Evolutionary conservation across 2,329 filamentous ascomycete species (phyloP).

Genomic region (Aspergillus nomiae): DNA sequence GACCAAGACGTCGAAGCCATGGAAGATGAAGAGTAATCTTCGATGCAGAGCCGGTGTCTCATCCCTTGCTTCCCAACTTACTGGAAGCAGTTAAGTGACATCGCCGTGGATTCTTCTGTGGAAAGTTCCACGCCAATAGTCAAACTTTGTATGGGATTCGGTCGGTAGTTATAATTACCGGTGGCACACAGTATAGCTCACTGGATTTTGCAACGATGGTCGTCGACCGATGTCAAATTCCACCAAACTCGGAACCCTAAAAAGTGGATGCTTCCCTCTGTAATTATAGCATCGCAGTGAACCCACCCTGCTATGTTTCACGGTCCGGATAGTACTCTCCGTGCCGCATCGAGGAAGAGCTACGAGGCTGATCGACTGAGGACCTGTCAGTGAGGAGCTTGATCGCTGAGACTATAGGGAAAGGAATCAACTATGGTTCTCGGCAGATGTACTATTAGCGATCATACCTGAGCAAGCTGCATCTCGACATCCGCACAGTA

Average conservation of each 20-base stretch:
- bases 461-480: not conserved
- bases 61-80: not conserved
- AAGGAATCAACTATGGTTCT: not conserved
- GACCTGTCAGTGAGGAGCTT: not conserved
- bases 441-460: not conserved
- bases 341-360: not conserved
- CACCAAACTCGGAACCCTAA: not conserved
- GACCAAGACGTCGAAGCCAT: not conserved
- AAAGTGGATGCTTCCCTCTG: not conserved
- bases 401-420: not conserved
- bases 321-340: not conserved
- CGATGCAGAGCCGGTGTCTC: not conserved
- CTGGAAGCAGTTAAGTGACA: not conserved
- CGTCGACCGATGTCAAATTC: not conserved
- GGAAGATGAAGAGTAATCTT: not conserved
- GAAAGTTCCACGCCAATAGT: slow-evolving; percentile 3
- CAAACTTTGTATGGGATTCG: not conserved
- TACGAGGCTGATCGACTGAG: not conserved
- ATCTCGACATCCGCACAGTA: not conserved
- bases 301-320: not conserved
- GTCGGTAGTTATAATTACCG: not conserved
- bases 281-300: not conserved
- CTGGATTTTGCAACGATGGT: not conserved
- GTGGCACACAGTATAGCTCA: not conserved
- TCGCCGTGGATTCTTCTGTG: not conserved